phyloP scores from a whole-genome alignment of 805 yeast species.

The Tetrapisispora namnaoensis region DNA sequence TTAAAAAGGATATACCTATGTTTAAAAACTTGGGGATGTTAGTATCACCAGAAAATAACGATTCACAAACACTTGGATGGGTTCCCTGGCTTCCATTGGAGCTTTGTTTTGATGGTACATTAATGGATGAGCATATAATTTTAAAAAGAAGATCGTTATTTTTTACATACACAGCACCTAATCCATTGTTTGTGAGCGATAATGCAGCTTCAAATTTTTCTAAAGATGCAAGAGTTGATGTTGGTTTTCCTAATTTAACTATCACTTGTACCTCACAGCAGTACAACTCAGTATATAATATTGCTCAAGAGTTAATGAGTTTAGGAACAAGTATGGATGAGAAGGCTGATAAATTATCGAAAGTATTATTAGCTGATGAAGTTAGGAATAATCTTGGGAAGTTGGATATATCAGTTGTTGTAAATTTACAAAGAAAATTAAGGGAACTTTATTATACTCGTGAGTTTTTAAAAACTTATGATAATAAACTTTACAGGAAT shows the following conservation, averaged over 20 bases:
- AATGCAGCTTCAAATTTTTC: slow-evolving; percentile 17
- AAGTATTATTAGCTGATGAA: slow-evolving; percentile 46
- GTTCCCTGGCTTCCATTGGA: slow-evolving; percentile 63
- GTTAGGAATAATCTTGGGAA: slow-evolving; percentile 30
- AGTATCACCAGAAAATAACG: slow-evolving; percentile 21
- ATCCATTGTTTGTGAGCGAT: slow-evolving; percentile 37
- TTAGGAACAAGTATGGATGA: slow-evolving; percentile 31
- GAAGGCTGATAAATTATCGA: slow-evolving; percentile 39
- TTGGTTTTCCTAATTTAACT: slow-evolving; percentile 39
- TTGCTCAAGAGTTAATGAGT: slow-evolving; percentile 36
- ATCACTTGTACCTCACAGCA: slow-evolving; percentile 49
- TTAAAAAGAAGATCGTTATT: slow-evolving; percentile 46
- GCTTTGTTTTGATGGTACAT: slow-evolving; percentile 42
- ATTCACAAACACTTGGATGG: slow-evolving; percentile 34
- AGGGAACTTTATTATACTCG: slow-evolving; percentile 35
- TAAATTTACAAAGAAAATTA: slow-evolving; percentile 38
- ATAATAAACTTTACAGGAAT: slow-evolving; percentile 27
- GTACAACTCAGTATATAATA: slow-evolving; percentile 43
- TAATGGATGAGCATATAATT: slow-evolving; percentile 36
- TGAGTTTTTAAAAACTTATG: slow-evolving; percentile 32
- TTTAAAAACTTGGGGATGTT: slow-evolving; percentile 20
- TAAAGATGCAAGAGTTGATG: slow-evolving; percentile 23
- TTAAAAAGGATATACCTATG: slow-evolving; percentile 31
- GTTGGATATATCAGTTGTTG: slow-evolving; percentile 36
- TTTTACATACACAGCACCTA: slow-evolving; percentile 40